Conservation (phyloP, 2,329 filamentous ascomycete species). For the Xylariaceae sp. region DNA sequence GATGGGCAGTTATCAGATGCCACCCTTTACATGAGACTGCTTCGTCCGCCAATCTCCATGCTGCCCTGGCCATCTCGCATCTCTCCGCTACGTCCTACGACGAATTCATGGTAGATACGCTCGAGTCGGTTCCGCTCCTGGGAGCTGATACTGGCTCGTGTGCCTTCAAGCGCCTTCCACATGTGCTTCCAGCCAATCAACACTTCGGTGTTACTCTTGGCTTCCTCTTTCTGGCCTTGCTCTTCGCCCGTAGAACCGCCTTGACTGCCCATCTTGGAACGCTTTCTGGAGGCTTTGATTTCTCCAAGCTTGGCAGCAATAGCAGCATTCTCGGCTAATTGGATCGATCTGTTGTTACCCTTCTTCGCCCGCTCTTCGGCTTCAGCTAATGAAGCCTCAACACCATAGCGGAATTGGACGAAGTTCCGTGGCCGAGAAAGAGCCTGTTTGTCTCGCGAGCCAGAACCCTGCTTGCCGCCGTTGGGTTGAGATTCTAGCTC, state of each 20-base stretch:
- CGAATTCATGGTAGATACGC: constrained; percentile 87
- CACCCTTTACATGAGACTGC: constrained; percentile 75
- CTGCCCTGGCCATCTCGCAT: constrained; percentile 90
- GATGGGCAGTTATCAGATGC: background rate
- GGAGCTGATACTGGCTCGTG: constrained; percentile 74
- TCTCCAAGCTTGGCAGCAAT: constrained; percentile 78
- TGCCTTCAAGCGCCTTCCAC: constrained; percentile 67
- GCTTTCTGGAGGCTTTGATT: constrained; percentile 66
- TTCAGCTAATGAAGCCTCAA: constrained; percentile 46
- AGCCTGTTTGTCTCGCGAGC: constrained; percentile 32
- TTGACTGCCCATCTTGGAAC: constrained; percentile 48
- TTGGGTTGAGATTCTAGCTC: constrained; percentile 41
- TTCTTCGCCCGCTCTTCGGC: constrained; percentile 35
- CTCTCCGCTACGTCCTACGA: constrained; percentile 86
- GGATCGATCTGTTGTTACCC: constrained; percentile 47
- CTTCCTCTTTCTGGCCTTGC: constrained; percentile 34
- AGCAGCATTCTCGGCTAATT: constrained; percentile 68
- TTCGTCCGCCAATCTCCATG: constrained; percentile 86
- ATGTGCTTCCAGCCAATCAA: constrained; percentile 82
- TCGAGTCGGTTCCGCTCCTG: constrained; percentile 70
- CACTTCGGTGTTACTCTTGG: constrained; percentile 57
- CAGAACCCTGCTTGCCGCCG: constrained; percentile 33
- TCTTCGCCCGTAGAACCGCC: constrained; percentile 25
- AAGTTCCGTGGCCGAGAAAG: constrained; percentile 49
- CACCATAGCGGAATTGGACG: constrained; percentile 79